Conservation (phyloP, 768 basidiomycete genomes). For the Hericium erinaceus region DNA sequence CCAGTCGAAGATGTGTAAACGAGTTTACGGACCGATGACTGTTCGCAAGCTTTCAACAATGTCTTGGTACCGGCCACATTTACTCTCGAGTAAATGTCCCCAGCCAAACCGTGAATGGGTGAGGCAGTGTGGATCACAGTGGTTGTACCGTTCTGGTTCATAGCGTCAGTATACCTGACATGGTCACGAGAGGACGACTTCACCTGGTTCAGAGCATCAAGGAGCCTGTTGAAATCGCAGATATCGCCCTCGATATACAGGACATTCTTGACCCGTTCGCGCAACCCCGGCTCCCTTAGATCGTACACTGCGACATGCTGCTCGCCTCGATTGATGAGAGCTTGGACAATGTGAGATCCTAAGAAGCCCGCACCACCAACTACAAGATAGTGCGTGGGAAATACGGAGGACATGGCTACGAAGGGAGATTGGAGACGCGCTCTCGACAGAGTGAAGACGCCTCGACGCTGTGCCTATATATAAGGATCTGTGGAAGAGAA, state of each 20-base stretch:
- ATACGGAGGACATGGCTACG: no score
- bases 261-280: not conserved
- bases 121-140: not conserved
- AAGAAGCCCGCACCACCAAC: not conserved
- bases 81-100: not conserved
- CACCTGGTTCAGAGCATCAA: not conserved
- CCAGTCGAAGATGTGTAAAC: not conserved
- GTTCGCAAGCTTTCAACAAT: not conserved
- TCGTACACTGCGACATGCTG: not conserved
- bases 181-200: not conserved
- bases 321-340: not conserved
- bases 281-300: not conserved
- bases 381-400: not conserved
- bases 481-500: no score
- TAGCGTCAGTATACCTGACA: not conserved
- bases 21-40: not conserved
- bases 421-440: no score
- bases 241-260: not conserved
- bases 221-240: not conserved
- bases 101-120: not conserved
- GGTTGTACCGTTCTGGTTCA: not conserved
- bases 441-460: no score
- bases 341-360: not conserved
- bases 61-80: not conserved
- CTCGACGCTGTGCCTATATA: no score